phyloP scores from a whole-genome alignment of 2,329 filamentous ascomycete genomes.

The Microdochium trichocladiopsis region DNA sequence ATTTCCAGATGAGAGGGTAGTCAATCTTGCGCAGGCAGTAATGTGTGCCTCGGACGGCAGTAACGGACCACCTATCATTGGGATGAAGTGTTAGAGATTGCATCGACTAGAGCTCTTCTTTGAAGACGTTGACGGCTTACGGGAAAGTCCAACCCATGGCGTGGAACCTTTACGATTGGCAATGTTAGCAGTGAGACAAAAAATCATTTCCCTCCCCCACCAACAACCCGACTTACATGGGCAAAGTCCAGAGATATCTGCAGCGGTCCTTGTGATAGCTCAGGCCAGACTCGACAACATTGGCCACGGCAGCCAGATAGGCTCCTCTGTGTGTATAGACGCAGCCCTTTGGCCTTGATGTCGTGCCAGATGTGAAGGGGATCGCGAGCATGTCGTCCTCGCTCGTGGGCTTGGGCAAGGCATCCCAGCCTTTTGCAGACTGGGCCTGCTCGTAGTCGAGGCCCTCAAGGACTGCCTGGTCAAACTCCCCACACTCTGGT shows the following conservation, averaged over 20 bases:
- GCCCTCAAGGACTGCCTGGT: constrained; percentile 77
- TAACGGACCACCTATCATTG: constrained; percentile 76
- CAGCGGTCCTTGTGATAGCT: constrained; percentile 64
- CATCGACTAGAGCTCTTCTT: too few relatives aligned
- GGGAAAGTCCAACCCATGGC: constrained; percentile 79
- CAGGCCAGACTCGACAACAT: constrained; percentile 82
- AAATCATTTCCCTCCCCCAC: too few relatives aligned
- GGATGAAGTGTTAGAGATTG: too few relatives aligned
- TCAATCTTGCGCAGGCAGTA: constrained; percentile 93
- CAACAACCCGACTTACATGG: constrained; percentile 62
- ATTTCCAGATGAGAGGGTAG: constrained; percentile 84
- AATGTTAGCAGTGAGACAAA: not conserved
- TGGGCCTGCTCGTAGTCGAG: constrained; percentile 61
- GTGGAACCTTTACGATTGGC: constrained; percentile 42
- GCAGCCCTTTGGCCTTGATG: constrained; percentile 85
- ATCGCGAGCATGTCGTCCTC: constrained; percentile 82
- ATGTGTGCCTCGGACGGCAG: constrained; percentile 87
- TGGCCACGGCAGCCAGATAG: constrained; percentile 78
- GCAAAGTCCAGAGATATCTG: constrained; percentile 85
- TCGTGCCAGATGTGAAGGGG: constrained; percentile 92
- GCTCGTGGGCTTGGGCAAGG: constrained; percentile 60
- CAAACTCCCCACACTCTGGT: constrained; percentile 70
- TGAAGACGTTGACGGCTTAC: too few relatives aligned
- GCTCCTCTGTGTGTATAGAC: constrained; percentile 83
- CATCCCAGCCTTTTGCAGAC: constrained; percentile 68